Evolutionary conservation across 192 early-diverging fungal species (phyloP), one percentile per base, ranked within the genome.

Genomic region (Pilobolus umbonatus): DNA sequence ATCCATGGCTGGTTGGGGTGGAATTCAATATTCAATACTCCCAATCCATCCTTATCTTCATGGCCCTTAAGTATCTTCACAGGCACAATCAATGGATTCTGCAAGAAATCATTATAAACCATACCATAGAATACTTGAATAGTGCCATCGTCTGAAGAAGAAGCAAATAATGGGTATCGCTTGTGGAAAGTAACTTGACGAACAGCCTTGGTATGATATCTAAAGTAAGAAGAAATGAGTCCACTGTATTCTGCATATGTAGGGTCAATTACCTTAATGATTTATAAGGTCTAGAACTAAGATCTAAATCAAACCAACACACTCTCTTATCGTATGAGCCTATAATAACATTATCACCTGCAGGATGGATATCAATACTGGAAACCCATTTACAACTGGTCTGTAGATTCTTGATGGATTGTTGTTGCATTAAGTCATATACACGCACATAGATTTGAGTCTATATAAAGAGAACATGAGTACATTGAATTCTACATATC

Each of bases 1-100:
- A 98, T 76, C 97, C 97, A 99, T 24, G 97, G 95, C 75, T 98
- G 93, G 25, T 83, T 86, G 22, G 97, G 97, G 73, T 99, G 97
- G 78, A 93, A 99, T 62, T 90, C 80, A 47, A 63, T 65, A 54
- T 73, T 57, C 36, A 65, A 47, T 17, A 64, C 64, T 63, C 62
- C 62, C 14, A 95, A 76, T 46, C 76, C 75, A 60, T 90, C 87
- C 25, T 80, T 78, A 44, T 83, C 69, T 45, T 81, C 60, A 71
- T 98, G 94, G 10, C 72, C 79, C 39, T 85, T 82, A 39, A 99
- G 73, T 31, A 90, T 90, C 80, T 96, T 98, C 30, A 99, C 86
- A n/a, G 96, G 96, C 32, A 98, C 94, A 75, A 99, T 94, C 58
- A 99, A 75, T 46, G 96, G 96, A 78, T 99, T 96, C 72, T 89